Percentiles rank a stretch among this genome's conserved stretches.
Conservation (phyloP, 495 filamentous ascomycete species). For the Xeromyces bisporus region DNA sequence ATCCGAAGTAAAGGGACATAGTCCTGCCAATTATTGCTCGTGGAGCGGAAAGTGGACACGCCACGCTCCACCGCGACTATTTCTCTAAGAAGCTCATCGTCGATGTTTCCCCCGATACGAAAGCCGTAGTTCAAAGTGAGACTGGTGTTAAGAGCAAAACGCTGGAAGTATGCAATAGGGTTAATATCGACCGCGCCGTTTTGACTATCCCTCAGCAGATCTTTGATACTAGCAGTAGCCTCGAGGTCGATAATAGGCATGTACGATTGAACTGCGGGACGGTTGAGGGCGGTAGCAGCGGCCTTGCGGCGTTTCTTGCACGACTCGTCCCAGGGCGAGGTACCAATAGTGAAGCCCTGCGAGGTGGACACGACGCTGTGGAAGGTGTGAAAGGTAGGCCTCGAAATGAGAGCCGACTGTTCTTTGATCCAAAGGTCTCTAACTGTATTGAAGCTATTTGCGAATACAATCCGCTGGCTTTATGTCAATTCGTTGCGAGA, state of each 20-base stretch:
- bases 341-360: constrained; percentile 58
- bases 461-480: constrained; percentile 49
- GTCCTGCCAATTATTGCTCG: constrained; percentile 55
- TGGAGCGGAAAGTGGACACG: constrained; percentile 46
- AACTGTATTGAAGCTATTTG: constrained; percentile 52
- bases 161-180: constrained; percentile 47
- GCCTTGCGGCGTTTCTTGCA: constrained; percentile 56
- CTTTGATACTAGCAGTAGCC: constrained; percentile 44
- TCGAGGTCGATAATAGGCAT: constrained; percentile 62
- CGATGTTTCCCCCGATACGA: constrained; percentile 40
- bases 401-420: constrained; percentile 51
- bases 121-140: constrained; percentile 52
- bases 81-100: constrained; percentile 41
- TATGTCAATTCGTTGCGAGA: no score
- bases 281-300: constrained; percentile 52
- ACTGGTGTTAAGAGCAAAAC: constrained; percentile 49
- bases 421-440: constrained; percentile 56
- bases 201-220: constrained; percentile 39
- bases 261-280: constrained; percentile 46
- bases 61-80: constrained; percentile 47
- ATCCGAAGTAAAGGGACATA: constrained; percentile 48
- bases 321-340: constrained; percentile 57
- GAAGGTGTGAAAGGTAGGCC: constrained; percentile 55
- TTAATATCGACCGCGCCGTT: constrained; percentile 44
- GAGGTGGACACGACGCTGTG: constrained; percentile 52